Evolutionary conservation across 805 yeast species (phyloP).

Genomic region (Hanseniaspora guilliermondii): DNA sequence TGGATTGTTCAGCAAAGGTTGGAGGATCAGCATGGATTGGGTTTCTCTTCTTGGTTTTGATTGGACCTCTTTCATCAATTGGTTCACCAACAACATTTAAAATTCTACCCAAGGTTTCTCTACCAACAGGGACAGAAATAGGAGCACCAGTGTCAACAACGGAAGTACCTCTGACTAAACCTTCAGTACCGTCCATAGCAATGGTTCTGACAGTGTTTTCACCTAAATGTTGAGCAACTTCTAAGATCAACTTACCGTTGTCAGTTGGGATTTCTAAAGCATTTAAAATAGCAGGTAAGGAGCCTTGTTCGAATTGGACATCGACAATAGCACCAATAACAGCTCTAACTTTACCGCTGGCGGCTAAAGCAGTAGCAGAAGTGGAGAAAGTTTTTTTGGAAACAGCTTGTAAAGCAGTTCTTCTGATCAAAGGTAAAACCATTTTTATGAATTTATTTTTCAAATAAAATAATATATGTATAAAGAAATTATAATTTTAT

Average conservation of each 20-base stretch:
- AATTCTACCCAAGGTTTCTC: conserved; percentile 97
- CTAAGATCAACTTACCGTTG: conserved; percentile 76
- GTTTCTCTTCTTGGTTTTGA: conserved; percentile 79
- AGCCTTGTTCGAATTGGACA: conserved; percentile 96
- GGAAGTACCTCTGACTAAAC: conserved; percentile 92
- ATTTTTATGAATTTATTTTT: conserved; percentile 20
- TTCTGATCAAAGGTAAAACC: conserved; percentile 36
- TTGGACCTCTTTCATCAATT: conserved; percentile 99
- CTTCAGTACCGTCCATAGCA: conserved; percentile 99
- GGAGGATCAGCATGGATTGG: conserved; percentile 99
- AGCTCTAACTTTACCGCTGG: conserved; percentile 82
- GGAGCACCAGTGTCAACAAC: conserved; percentile 96
- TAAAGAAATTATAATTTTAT: neutral
- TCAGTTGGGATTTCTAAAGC: conserved; percentile 81
- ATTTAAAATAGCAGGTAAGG: conserved; percentile 92
- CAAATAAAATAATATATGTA: conserved; percentile 4
- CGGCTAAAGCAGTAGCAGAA: conserved; percentile 37
- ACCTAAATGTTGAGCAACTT: conserved; percentile 99
- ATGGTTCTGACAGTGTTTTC: conserved; percentile 99
- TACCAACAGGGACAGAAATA: conserved; percentile 97
- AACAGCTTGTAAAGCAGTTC: conserved; percentile 69
- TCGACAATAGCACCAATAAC: conserved; percentile 99
- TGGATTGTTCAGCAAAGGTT: conserved; percentile 88
- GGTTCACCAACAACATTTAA: conserved; percentile 98
- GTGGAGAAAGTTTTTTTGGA: conserved; percentile 62